Evolutionary conservation across 2,329 filamentous ascomycete genomes (phyloP).

Genomic region (Aspergillus sp.): DNA sequence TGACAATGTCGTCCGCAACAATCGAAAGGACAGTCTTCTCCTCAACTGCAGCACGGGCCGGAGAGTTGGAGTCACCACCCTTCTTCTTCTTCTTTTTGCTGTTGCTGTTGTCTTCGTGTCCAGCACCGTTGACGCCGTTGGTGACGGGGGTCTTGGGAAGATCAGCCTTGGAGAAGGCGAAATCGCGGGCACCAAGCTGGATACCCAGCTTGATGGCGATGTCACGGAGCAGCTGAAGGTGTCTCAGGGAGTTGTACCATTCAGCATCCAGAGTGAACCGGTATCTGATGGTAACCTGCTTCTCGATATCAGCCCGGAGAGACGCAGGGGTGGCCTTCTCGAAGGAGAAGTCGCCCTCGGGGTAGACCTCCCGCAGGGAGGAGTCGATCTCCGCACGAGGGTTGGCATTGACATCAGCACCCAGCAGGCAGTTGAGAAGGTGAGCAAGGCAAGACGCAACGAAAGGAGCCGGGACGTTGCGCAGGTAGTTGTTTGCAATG

Average conservation of each 20-base stretch:
- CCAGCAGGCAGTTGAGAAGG: conserved; percentile 89
- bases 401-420: conserved; percentile 70
- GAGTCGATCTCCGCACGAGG: conserved; percentile 77
- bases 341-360: conserved; percentile 78
- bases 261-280: conserved; percentile 68
- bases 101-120: conserved; percentile 31
- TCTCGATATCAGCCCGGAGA: conserved; percentile 67
- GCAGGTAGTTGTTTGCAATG: conserved; percentile 74
- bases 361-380: conserved; percentile 71
- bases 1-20: conserved; percentile 79
- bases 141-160: conserved; percentile 33
- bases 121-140: conserved; percentile 38
- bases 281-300: conserved; percentile 72
- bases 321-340: conserved; percentile 72
- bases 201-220: conserved; percentile 84
- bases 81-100: conserved; percentile 62
- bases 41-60: conserved; percentile 43
- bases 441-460: conserved; percentile 79
- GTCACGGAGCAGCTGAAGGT: conserved; percentile 84
- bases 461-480: conserved; percentile 75
- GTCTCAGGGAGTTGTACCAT: conserved; percentile 68
- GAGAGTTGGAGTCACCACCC: conserved; percentile 50
- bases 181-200: conserved; percentile 78
- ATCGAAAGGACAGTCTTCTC: conserved; percentile 62
- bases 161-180: conserved; percentile 60